Conservation (phyloP, 495 filamentous ascomycete species). For the Cairneyella variabilis region DNA sequence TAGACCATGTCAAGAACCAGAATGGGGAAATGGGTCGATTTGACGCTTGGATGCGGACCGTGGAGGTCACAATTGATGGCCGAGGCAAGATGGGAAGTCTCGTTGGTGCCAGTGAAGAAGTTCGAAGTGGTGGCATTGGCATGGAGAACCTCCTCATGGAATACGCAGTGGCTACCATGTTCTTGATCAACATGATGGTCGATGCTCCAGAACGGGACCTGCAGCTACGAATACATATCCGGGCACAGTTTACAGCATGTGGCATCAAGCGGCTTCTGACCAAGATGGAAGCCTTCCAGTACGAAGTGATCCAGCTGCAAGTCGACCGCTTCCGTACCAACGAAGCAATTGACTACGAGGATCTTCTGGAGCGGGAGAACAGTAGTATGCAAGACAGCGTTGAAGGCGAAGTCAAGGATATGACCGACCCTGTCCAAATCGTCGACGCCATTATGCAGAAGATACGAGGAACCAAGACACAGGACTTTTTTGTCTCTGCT, state of each 20-base stretch:
- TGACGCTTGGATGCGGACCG: slow-evolving; percentile 97
- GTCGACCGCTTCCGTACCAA: slow-evolving; percentile 90
- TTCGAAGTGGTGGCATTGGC: slow-evolving; percentile 93
- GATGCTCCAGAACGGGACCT: slow-evolving; percentile 87
- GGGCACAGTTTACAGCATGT: slow-evolving; percentile 93
- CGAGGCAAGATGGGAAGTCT: slow-evolving; percentile 97
- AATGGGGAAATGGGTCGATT: slow-evolving; percentile 94
- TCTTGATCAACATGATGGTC: slow-evolving; percentile 94
- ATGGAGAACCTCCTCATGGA: slow-evolving; percentile 99
- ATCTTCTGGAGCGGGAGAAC: slow-evolving; percentile 87
- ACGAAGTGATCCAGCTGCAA: slow-evolving; percentile 98
- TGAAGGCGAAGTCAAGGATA: slow-evolving; percentile 88
- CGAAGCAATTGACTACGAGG: slow-evolving; percentile 97
- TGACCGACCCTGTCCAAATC: slow-evolving; percentile 90
- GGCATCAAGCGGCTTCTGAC: slow-evolving; percentile 90
- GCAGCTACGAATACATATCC: slow-evolving; percentile 87
- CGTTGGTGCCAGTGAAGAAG: slow-evolving; percentile 94
- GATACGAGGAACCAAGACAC: slow-evolving; percentile 74
- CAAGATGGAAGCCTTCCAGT: slow-evolving; percentile 99
- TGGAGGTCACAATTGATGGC: slow-evolving; percentile 95
- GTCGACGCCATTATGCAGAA: slow-evolving; percentile 90
- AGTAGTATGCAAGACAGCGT: slow-evolving; percentile 85
- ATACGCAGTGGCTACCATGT: slow-evolving; percentile 92
- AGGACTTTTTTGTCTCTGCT: slow-evolving; percentile 94
- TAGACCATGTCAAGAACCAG: slow-evolving; percentile 86